These are phyloP conservation scores for Aspergillus conjunctus DNA, from an alignment of 495 filamentous ascomycete genomes.

Conservation along the genomic window DNA sequence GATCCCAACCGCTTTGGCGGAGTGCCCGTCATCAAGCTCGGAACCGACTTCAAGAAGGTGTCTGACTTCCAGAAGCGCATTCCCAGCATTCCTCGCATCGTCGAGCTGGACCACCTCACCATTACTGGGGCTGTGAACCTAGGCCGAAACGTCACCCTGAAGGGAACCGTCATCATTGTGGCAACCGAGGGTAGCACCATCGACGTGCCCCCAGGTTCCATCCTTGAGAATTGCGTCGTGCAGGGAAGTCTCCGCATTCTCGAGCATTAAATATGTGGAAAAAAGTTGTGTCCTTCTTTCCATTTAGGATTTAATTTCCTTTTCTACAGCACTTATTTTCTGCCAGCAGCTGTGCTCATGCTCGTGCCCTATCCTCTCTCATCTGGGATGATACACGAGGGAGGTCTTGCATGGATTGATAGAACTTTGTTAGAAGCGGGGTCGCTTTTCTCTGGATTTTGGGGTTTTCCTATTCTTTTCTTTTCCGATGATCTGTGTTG, in stretches of 20 bases:
- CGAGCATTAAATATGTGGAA: slow-evolving; percentile 67
- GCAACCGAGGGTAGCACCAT: slow-evolving; percentile 97
- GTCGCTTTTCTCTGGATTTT: slow-evolving; percentile 17
- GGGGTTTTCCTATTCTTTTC: neutral
- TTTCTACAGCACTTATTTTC: slow-evolving; percentile 9
- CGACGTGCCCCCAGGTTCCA: slow-evolving; percentile 92
- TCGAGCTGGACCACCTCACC: slow-evolving; percentile 96
- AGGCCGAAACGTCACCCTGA: slow-evolving; percentile 89
- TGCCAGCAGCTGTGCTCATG: slow-evolving; percentile 1
- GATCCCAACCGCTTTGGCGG: slow-evolving; percentile 95
- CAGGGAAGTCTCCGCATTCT: slow-evolving; percentile 95
- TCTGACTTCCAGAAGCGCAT: slow-evolving; percentile 99
- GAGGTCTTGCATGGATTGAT: slow-evolving; percentile 9
- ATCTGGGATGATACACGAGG: neutral
- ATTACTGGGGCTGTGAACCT: slow-evolving; percentile 97
- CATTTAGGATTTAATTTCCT: neutral
- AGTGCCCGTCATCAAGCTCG: slow-evolving; percentile 99
- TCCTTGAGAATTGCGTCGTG: slow-evolving; percentile 98
- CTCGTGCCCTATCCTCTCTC: slow-evolving; percentile 19
- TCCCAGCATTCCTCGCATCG: slow-evolving; percentile 92
- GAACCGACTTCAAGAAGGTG: slow-evolving; percentile 99
- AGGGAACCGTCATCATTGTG: slow-evolving; percentile 99
- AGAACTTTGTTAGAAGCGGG: slow-evolving; percentile 20
- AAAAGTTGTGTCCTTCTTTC: neutral
- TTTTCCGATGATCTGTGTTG: slow-evolving; percentile 19